Percentiles rank a stretch among this genome's conserved stretches.
Evolutionary conservation across 129 eudicot species (phyloP).

Genomic region (Calendula officinalis): DNA sequence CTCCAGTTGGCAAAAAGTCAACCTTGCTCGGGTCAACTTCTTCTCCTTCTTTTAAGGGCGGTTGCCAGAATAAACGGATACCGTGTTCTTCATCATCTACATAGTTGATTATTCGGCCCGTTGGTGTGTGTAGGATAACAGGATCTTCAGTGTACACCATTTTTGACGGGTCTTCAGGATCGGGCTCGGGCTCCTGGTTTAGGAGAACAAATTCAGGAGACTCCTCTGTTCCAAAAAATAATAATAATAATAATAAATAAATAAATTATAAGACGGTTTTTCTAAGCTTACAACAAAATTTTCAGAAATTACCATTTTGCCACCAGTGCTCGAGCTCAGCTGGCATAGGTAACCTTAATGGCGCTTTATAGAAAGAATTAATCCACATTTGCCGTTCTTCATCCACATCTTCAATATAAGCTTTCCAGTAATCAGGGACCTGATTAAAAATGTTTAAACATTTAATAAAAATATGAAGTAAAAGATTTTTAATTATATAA

Average conservation of each 20-base stretch:
- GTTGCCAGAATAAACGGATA: constrained; percentile 77
- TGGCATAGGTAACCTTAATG: no score
- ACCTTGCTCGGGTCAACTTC: constrained; percentile 57
- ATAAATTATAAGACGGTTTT: not conserved
- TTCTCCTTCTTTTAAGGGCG: constrained; percentile 55
- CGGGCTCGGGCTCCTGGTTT: constrained; percentile 82
- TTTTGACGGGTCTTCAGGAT: constrained; percentile 65
- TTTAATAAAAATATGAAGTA: constrained; percentile 13
- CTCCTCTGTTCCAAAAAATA: constrained; percentile 45
- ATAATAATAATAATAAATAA: not conserved
- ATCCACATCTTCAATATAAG: constrained; percentile 70
- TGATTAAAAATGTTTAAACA: constrained; percentile 32
- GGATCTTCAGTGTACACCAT: constrained; percentile 72
- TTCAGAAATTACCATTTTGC: no score
- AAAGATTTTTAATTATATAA: no score
- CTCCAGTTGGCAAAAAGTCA: constrained; percentile 72
- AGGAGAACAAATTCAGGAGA: constrained; percentile 72
- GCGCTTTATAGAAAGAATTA: constrained; percentile 79
- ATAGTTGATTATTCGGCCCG: constrained; percentile 68
- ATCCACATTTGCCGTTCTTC: constrained; percentile 96
- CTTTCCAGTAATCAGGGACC: constrained; percentile 99
- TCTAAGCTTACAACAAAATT: no score
- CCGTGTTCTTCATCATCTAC: constrained; percentile 85
- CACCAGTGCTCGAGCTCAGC: no score
- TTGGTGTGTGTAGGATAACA: constrained; percentile 74